Evolutionary conservation across 192 early-diverging fungal genomes (phyloP).

Genomic region (Mortierella hygrophila): DNA sequence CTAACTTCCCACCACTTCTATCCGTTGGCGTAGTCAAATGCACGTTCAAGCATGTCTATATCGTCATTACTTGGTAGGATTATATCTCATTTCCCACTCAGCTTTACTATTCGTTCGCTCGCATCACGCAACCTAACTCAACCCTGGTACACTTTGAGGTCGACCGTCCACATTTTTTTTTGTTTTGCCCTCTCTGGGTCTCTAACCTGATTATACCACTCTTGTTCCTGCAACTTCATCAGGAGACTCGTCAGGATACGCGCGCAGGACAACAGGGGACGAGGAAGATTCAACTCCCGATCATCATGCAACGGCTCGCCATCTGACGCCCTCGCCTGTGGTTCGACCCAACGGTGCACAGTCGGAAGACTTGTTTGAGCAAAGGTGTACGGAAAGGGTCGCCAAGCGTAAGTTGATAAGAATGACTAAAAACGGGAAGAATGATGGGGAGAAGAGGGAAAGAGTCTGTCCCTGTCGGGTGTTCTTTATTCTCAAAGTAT

Average conservation of each 20-base stretch:
- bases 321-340: constrained; percentile 2
- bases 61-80: constrained; percentile 50
- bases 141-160: not conserved
- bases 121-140: not conserved
- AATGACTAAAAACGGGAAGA: constrained; percentile 5
- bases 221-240: not conserved
- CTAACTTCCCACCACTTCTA: not conserved
- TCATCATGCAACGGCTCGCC: constrained; percentile 2
- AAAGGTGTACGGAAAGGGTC: not conserved
- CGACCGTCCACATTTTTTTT: not conserved
- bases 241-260: constrained; percentile 20
- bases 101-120: not conserved
- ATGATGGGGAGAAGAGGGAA: not conserved
- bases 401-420: constrained; percentile 3
- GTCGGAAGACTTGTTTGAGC: constrained; percentile 5
- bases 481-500: not conserved
- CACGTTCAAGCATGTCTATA: constrained; percentile 40
- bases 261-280: not conserved
- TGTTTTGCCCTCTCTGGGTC: not conserved
- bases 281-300: constrained; percentile 7
- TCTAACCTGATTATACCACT: not conserved
- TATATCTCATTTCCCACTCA: not conserved
- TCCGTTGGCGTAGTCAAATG: constrained; percentile 7
- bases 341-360: not conserved
- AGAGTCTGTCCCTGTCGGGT: not conserved